Percentiles rank a stretch among this genome's conserved stretches.
Evolutionary conservation across 306 rosid species (phyloP).

Genomic region (Canavalia ensiformis): DNA sequence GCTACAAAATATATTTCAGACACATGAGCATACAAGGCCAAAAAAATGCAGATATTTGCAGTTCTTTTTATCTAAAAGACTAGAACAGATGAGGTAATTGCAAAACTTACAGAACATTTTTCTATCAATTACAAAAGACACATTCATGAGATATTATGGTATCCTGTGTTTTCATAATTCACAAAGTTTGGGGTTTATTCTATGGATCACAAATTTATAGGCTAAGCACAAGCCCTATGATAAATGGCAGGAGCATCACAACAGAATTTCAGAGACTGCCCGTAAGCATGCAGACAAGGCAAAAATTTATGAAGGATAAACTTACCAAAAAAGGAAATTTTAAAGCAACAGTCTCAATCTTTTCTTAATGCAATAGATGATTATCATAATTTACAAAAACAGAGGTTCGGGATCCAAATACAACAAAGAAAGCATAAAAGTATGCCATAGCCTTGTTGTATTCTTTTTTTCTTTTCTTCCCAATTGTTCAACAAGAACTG

Average conservation of each 20-base stretch:
- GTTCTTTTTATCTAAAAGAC: neutral
- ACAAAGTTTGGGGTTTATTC: constrained; percentile 11
- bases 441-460: neutral
- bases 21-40: constrained; percentile 38
- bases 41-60: neutral
- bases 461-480: too few relatives aligned
- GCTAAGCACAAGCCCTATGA: neutral
- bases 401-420: neutral
- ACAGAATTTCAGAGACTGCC: constrained; percentile 12
- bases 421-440: constrained; percentile 10
- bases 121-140: constrained; percentile 25
- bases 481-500: constrained; percentile 20
- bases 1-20: constrained; percentile 59
- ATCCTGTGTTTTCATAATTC: constrained; percentile 24
- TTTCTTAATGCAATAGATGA: constrained; percentile 11
- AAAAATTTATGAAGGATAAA: neutral
- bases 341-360: neutral
- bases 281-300: constrained; percentile 21
- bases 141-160: constrained; percentile 30
- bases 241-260: neutral
- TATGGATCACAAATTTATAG: constrained; percentile 8
- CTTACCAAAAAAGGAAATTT: constrained; percentile 17
- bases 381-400: constrained; percentile 25
- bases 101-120: constrained; percentile 12
- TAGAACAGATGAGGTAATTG: neutral